Conservation (phyloP, 78 protist species). For the Emiliania huxleyi region DNA sequence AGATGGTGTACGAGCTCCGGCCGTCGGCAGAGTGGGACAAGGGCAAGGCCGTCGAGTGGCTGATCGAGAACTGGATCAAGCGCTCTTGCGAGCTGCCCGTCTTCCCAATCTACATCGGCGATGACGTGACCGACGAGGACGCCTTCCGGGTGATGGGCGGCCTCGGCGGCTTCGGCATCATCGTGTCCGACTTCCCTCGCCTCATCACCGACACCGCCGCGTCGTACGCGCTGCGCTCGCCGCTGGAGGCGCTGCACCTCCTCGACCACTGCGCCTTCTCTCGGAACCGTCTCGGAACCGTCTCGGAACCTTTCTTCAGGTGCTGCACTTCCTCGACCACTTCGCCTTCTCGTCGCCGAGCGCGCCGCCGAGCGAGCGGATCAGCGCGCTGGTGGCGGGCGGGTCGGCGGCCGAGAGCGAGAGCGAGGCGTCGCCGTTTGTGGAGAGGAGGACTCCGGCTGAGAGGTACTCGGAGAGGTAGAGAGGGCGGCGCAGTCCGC, state of each 20-base stretch:
- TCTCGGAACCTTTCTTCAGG: too few relatives aligned
- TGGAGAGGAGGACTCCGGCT: too few relatives aligned
- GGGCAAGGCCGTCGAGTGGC: conserved; percentile 4
- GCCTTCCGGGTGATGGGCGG: background rate
- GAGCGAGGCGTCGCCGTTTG: too few relatives aligned
- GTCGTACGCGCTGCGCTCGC: background rate
- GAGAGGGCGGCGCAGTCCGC: too few relatives aligned
- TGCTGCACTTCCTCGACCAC: too few relatives aligned
- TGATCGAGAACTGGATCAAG: background rate
- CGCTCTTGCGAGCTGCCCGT: background rate
- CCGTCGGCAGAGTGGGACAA: background rate
- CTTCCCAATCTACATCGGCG: background rate
- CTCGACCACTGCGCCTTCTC: background rate
- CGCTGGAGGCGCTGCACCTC: background rate
- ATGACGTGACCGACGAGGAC: conserved; percentile 6
- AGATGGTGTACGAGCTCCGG: conserved; percentile 18
- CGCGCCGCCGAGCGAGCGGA: too few relatives aligned
- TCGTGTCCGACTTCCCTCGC: background rate
- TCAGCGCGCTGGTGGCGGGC: too few relatives aligned
- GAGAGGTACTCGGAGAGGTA: too few relatives aligned
- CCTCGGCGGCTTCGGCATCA: background rate
- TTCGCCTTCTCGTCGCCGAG: too few relatives aligned
- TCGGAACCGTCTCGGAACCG: too few relatives aligned
- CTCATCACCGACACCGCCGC: background rate
- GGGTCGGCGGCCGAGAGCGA: too few relatives aligned